Evolutionary conservation across 1,284 basidiomycete genomes (phyloP), one percentile per base, ranked within the genome.

Genomic region (Apiotrichum veenhuisii): DNA sequence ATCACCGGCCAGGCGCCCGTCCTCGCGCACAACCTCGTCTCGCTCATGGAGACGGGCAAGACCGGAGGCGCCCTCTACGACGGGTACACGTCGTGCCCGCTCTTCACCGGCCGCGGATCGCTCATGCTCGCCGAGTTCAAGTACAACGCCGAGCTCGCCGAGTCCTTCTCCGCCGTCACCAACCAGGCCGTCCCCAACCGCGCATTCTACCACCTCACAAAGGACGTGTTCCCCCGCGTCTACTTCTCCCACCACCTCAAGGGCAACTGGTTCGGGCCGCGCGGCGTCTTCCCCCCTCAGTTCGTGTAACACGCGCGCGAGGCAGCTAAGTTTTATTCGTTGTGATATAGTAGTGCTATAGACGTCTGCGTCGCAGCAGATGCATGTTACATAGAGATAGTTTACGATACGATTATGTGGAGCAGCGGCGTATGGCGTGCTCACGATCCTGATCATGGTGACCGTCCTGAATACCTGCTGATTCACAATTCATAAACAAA

Each of bases 1-100:
- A 89, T 97, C 69, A 92, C 89, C 2, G 85, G 84, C 0, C 91
- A 98, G 75, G 86, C 89, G 0, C 95, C 95, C n/a, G 87, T 98
- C 2, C 81, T 98, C 49, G 85, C 88, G 1, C 89, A 95, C 76
- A 98, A 98, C 78, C 75, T 97, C 50, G 86, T 85, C 73, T 83
- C 84, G 33, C 78, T 89, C 43, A 79, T 91, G 69, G 82, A 87
- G 64, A 86, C 82, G 1, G 89, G 89, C 50, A 83, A 84, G 65
- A 72, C 89, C 49, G 82, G 84, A 26, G 69, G 72, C 41, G 90
- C 88, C 2, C 75, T 68, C 45, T 91, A 95, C 70, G 85, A 89
- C 71, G 89, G 90, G 11, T 93, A 93, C 77, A 89, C 73, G 30
- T 72, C 67, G 20, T 78, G 75, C 59, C 74, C 70, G 1, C 62